Conservation (phyloP, 805 yeast genomes). For the Nakazawaea populi region DNA sequence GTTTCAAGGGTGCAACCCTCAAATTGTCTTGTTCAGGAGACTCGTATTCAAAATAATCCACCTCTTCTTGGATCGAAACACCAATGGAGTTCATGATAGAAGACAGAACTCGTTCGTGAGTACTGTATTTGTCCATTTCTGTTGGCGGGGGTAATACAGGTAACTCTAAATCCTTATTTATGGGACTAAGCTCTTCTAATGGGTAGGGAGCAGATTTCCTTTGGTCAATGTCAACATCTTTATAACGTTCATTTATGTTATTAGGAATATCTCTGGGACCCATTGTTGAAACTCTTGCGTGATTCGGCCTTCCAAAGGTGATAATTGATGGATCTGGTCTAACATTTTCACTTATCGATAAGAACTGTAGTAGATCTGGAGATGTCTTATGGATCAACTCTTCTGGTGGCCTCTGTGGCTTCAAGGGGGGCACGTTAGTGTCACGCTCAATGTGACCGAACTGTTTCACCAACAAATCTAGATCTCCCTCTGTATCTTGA, state of each 20-base stretch:
- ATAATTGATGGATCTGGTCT: background rate
- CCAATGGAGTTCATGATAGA: conserved; percentile 10
- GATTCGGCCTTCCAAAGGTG: background rate
- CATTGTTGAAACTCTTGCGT: background rate
- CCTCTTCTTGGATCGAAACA: conserved; percentile 6
- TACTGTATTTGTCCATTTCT: conserved; percentile 3
- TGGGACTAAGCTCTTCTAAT: background rate
- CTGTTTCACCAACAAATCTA: background rate
- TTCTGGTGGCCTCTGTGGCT: conserved; percentile 8
- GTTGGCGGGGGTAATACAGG: conserved; percentile 7
- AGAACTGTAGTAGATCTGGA: conserved; percentile 5
- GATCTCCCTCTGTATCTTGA: conserved; percentile 1
- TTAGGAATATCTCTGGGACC: conserved; percentile 8
- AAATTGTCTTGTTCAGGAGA: background rate
- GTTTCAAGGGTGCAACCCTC: background rate
- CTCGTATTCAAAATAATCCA: background rate
- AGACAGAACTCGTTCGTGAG: conserved; percentile 7
- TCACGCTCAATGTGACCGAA: background rate
- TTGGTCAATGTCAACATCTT: background rate
- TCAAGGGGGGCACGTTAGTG: background rate
- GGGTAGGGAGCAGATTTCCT: conserved; percentile 3
- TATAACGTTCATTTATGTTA: background rate
- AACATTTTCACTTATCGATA: conserved; percentile 4
- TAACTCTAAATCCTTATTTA: background rate
- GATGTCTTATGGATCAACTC: conserved; percentile 6